phyloP scores from a whole-genome alignment of 371 early-diverging fungal genomes.

The Coemansia sp. region DNA sequence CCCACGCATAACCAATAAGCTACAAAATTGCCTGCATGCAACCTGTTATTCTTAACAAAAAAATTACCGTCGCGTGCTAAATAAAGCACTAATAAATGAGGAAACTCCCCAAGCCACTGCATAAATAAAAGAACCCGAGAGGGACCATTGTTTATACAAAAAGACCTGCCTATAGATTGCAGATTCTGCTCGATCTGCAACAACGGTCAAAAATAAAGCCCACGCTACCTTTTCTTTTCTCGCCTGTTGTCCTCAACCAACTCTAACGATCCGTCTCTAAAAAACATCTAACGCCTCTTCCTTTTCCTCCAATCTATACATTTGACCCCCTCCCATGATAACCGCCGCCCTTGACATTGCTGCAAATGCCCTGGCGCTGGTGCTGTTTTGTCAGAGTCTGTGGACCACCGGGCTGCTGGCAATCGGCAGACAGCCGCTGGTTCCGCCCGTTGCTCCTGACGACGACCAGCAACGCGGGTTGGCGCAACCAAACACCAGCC shows the following conservation, averaged over 20 bases:
- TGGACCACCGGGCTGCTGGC: constrained; percentile 5
- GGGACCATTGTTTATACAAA: no score
- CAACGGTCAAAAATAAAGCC: no score
- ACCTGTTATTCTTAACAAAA: no score
- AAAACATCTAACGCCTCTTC: background rate
- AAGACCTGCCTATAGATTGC: no score
- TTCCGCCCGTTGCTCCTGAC: constrained; percentile 2
- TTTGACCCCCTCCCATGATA: background rate
- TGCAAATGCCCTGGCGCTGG: constrained; percentile 11
- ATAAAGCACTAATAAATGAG: no score
- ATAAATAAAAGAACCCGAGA: background rate
- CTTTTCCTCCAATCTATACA: background rate
- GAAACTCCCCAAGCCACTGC: no score
- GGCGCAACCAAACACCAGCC: background rate
- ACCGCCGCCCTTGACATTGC: background rate
- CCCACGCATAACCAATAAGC: no score
- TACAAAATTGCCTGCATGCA: no score
- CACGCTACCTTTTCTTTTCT: background rate
- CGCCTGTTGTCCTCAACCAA: background rate
- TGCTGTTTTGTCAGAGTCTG: constrained; percentile 16
- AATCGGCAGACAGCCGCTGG: constrained; percentile 1
- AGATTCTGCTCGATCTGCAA: no score
- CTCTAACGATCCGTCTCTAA: background rate
- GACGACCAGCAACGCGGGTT: background rate
- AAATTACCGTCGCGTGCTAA: no score